phyloP scores from a whole-genome alignment of 345 rosid genomes.

The Eucalyptus caleyi region DNA sequence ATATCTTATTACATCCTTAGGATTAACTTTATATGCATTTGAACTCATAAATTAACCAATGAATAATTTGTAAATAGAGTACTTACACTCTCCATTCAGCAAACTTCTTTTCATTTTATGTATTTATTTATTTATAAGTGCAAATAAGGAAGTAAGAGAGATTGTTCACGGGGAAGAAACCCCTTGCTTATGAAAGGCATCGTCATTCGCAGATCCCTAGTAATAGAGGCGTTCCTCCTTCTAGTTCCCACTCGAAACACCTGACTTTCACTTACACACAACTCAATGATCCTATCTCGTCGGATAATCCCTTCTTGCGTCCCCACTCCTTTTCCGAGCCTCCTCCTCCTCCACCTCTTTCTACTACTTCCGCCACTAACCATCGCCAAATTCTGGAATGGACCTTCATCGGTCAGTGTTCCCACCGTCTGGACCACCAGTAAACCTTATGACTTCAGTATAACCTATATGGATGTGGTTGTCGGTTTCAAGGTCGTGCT shows the following conservation, averaged over 20 bases:
- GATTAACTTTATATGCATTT: too few species aligned
- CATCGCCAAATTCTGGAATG: too few species aligned
- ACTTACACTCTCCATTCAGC: too few species aligned
- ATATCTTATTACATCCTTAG: too few species aligned
- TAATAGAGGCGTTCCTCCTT: background rate
- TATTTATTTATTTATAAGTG: too few species aligned
- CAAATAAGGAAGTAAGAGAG: background rate
- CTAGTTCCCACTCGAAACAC: background rate
- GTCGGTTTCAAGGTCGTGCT: background rate
- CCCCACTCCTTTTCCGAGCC: background rate
- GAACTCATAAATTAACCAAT: too few species aligned
- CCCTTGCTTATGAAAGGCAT: background rate
- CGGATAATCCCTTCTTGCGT: background rate
- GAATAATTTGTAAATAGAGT: too few species aligned
- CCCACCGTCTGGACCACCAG: background rate
- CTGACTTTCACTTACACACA: background rate
- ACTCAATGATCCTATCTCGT: background rate
- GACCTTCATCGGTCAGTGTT: too few species aligned
- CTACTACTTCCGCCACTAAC: background rate
- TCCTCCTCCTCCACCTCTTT: background rate
- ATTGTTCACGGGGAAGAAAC: background rate
- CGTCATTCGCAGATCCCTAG: background rate
- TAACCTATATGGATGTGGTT: too few species aligned
- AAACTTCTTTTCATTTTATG: too few species aligned
- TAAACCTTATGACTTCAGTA: background rate